Evolutionary conservation across 306 rosid species (phyloP), one percentile per base, ranked within the genome.

Genomic region (Nissolia schottii): DNA sequence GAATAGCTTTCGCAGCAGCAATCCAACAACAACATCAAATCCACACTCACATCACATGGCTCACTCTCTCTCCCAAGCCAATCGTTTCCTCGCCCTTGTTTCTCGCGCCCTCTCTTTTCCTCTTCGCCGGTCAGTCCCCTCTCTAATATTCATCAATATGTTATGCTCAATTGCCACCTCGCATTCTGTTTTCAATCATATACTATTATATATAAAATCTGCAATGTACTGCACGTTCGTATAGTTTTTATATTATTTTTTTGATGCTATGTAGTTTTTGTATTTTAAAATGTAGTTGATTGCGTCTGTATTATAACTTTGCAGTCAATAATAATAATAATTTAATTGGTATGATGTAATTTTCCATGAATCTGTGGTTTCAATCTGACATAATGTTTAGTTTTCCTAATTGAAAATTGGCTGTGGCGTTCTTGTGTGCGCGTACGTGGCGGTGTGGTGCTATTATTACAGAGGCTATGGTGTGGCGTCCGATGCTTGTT

Each of bases 391-490:
- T n/a, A n/a, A n/a, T n/a, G n/a, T n/a, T n/a, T n/a, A n/a, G n/a
- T n/a, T n/a, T n/a, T n/a, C n/a, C n/a, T n/a, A n/a, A n/a, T n/a
- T n/a, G n/a, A n/a, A n/a, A n/a, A n/a, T n/a, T n/a, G n/a, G n/a
- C n/a, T n/a, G n/a, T n/a, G n/a, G n/a, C n/a, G n/a, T n/a, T n/a
- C n/a, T n/a, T n/a, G n/a, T n/a, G n/a, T n/a, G n/a, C n/a, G n/a
- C n/a, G n/a, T n/a, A n/a, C n/a, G n/a, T n/a, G n/a, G n/a, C n/a
- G n/a, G n/a, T n/a, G n/a, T n/a, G n/a, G n/a, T 58, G 25, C 5
- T 31, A 4, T 20, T 25, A n/a, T 63, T 38, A 16, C 57, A 86
- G 82, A 50, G 79, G 88, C 1, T 81, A 73, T 9, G 77, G 80
- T 3, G 88, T 62, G 2, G 81, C 6, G 0, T 78, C 83, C 1